Evolutionary conservation across 768 basidiomycete genomes (phyloP).

Genomic region (Boletus patriciae): DNA sequence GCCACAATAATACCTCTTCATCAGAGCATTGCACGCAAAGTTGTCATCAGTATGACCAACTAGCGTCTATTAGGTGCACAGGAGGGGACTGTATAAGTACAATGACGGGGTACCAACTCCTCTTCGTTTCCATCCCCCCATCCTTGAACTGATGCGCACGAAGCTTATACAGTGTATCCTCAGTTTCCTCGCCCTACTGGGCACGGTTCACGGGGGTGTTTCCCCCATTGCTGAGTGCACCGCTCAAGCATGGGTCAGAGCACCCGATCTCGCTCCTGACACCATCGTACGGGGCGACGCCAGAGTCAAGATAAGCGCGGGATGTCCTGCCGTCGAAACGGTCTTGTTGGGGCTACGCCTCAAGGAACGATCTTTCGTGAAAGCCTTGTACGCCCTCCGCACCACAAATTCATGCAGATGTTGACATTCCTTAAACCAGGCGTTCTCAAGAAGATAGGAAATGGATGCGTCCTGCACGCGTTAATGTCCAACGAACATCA

Average conservation of each 20-base stretch:
- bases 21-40: not conserved
- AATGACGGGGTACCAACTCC: not conserved
- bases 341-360: slow-evolving; percentile 14
- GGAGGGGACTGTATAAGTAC: not conserved
- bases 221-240: not conserved
- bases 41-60: not conserved
- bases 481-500: not conserved
- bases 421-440: not conserved
- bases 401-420: not conserved
- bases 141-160: not conserved
- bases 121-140: not conserved
- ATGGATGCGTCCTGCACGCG: not conserved
- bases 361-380: slow-evolving; percentile 23
- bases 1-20: too few species aligned
- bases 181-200: slow-evolving; percentile 1
- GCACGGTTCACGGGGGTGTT: not conserved
- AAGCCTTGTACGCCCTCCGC: slow-evolving; percentile 3
- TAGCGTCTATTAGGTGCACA: too few species aligned
- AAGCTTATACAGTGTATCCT: not conserved
- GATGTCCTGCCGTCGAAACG: slow-evolving; percentile 6
- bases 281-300: slow-evolving; percentile 12
- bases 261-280: slow-evolving; percentile 17
- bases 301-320: slow-evolving; percentile 17
- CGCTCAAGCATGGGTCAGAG: slow-evolving; percentile 19
- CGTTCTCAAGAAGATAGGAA: slow-evolving; percentile 1